These are phyloP conservation scores for Acorus gramineus DNA, from an alignment of 106 monocot genomes.

Conservation along the genomic window DNA sequence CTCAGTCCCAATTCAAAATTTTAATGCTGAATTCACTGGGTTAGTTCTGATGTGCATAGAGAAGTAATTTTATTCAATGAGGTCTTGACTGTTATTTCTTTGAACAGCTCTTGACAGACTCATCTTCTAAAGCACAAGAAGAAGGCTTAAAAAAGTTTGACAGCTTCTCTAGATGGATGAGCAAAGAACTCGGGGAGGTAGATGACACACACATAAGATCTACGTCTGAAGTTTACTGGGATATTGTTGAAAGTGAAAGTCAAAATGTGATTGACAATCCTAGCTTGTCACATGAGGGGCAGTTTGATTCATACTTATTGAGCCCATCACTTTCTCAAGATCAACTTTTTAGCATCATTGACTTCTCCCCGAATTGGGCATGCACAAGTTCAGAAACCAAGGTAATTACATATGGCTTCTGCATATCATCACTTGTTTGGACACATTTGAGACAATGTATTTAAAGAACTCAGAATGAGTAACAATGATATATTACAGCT, in stretches of 20 bases:
- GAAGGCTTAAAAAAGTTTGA: constrained; percentile 83
- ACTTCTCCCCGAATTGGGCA: constrained; percentile 67
- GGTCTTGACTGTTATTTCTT: too few species aligned
- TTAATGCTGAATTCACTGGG: too few species aligned
- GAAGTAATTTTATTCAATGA: too few species aligned
- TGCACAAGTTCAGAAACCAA: constrained; percentile 41
- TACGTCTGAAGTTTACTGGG: constrained; percentile 53
- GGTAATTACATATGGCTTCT: constrained; percentile 20
- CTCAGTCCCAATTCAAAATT: too few species aligned
- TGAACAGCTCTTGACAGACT: too few species aligned
- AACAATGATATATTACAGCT: too few species aligned
- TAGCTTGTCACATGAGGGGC: constrained; percentile 36
- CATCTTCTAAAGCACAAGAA: constrained; percentile 49
- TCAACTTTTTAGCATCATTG: constrained; percentile 74
- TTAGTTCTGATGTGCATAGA: too few species aligned
- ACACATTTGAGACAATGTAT: too few species aligned
- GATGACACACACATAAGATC: constrained; percentile 46
- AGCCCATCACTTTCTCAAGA: constrained; percentile 67
- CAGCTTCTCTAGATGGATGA: constrained; percentile 94
- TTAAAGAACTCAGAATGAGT: too few species aligned
- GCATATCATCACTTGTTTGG: constrained; percentile 1
- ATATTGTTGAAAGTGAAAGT: constrained; percentile 38
- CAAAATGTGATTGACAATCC: constrained; percentile 38
- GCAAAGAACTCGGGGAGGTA: constrained; percentile 81
- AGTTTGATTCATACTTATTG: constrained; percentile 45